Evolutionary conservation across 2,329 filamentous ascomycete species (phyloP).

Genomic region (Lachnellula suecica): DNA sequence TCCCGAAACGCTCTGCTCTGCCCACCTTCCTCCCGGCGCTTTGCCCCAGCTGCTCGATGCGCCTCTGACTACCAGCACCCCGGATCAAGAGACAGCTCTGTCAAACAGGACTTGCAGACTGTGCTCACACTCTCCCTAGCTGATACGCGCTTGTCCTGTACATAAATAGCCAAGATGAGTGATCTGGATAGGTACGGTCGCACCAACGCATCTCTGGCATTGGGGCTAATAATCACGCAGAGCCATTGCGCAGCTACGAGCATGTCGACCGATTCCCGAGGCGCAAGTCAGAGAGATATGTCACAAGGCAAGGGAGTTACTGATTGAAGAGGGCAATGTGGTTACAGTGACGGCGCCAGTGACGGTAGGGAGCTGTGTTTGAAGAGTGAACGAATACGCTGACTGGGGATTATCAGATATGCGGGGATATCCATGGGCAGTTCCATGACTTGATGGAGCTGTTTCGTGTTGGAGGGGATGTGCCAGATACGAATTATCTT

Average conservation of each 20-base stretch:
- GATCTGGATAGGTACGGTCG: slow-evolving; percentile 79
- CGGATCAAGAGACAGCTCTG: neutral
- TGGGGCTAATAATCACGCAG: slow-evolving; percentile 45
- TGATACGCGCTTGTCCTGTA: neutral
- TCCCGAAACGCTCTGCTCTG: neutral
- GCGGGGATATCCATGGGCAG: slow-evolving; percentile 94
- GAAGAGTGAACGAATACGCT: slow-evolving; percentile 7
- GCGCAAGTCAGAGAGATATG: slow-evolving; percentile 93
- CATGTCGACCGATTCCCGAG: slow-evolving; percentile 95
- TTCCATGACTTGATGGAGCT: slow-evolving; percentile 98
- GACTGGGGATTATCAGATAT: slow-evolving; percentile 60
- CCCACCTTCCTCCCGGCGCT: neutral
- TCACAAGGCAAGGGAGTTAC: slow-evolving; percentile 91
- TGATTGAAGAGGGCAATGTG: slow-evolving; percentile 97
- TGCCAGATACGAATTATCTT: slow-evolving; percentile 93
- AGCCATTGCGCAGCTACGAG: slow-evolving; percentile 91
- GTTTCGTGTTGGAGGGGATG: slow-evolving; percentile 88
- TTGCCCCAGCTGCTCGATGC: slow-evolving; percentile 18
- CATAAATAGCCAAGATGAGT: slow-evolving; percentile 62
- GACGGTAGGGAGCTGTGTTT: slow-evolving; percentile 55
- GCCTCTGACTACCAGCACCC: slow-evolving; percentile 12
- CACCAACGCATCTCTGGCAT: neutral
- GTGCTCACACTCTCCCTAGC: neutral
- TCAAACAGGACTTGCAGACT: neutral
- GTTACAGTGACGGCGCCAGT: slow-evolving; percentile 93